A percentile compares a stretch with the other conserved stretches of the same genome.
Evolutionary conservation across 1,284 basidiomycete genomes (phyloP).

Genomic region (Flammula alnicola): DNA sequence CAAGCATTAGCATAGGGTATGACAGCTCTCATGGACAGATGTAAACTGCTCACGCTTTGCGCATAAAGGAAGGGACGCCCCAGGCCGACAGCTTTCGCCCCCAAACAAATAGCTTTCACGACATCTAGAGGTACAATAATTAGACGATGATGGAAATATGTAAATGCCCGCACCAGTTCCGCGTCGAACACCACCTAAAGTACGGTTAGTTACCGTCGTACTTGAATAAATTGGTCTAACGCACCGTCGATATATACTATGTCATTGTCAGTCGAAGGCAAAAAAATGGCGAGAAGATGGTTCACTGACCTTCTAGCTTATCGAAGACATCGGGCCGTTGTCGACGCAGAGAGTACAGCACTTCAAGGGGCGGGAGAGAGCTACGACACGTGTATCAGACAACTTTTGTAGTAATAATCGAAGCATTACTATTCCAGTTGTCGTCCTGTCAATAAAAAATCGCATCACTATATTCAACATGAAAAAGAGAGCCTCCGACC

Average conservation of each 20-base stretch:
- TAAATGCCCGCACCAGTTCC: slow-evolving; percentile 66
- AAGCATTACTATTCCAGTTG: slow-evolving; percentile 77
- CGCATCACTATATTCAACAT: slow-evolving; percentile 8
- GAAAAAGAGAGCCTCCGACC: slow-evolving; percentile 52
- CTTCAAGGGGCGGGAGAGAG: slow-evolving; percentile 74
- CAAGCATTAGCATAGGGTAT: slow-evolving; percentile 9
- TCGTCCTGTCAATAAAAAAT: slow-evolving; percentile 53
- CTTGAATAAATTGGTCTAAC: slow-evolving; percentile 14
- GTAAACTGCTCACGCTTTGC: slow-evolving; percentile 65
- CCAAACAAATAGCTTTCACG: slow-evolving; percentile 89
- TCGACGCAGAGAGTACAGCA: slow-evolving; percentile 74
- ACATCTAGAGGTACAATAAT: slow-evolving; percentile 56
- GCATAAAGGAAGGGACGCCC: slow-evolving; percentile 92
- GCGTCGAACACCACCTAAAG: slow-evolving; percentile 71
- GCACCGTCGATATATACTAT: slow-evolving; percentile 84
- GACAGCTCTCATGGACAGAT: background rate
- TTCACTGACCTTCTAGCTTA: slow-evolving; percentile 61
- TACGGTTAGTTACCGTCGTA: slow-evolving; percentile 1
- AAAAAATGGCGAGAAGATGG: background rate
- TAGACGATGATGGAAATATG: background rate
- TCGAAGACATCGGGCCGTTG: slow-evolving; percentile 79
- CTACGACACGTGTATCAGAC: slow-evolving; percentile 35
- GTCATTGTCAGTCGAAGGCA: slow-evolving; percentile 5
- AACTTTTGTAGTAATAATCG: background rate
- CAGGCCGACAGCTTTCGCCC: slow-evolving; percentile 88